Evolutionary conservation across 768 basidiomycete genomes (phyloP), one percentile per base, ranked within the genome.

Genomic region (Leccinum longicurvipes): DNA sequence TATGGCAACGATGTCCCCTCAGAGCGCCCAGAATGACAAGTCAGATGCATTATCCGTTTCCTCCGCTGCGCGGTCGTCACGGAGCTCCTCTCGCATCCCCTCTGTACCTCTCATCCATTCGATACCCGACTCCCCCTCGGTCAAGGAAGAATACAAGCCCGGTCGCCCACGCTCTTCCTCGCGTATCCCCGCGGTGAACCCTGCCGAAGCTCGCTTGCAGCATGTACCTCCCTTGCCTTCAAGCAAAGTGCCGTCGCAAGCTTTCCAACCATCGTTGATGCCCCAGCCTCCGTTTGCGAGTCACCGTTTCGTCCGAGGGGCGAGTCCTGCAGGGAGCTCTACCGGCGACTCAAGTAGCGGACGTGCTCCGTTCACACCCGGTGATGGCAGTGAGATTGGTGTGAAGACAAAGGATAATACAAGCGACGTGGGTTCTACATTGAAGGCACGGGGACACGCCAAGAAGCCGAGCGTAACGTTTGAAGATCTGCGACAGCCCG

Each of bases 271-370:
- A 19, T 57, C 65, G 23, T 55, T 66, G 11, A 58, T 65, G 59
- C 76, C 78, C 4, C 72, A 69, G 8, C 81, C 80, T 57, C 88
- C 89, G 6, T 91, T 90, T 66, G 83, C 74, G 6, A 61, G 71
- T 32, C 72, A 64, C 48, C 66, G 74, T 28, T 55, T 63, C 11
- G 6, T 68, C 24, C 70, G 74, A 27, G 75, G 85, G 12, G 80
- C 86, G 56, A 91, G 89, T 63, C 90, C 90, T 12, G 86, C 87
- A 0, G 71, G 71, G 12, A 92, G 90, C 66, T 93, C 91, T 28
- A 90, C 87, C 14, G 91, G 91, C 7, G 90, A 87, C 66, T 91
- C 90, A 56, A 92, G 89, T 58, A 88, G 84, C 63, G 87, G 88
- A 15, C 76, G 84, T 32, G 79, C 81, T 17, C 91, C 91, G 11